Evolutionary conservation across 306 rosid species (phyloP), one percentile per base, ranked within the genome.

Genomic region (Gleditsia sinensis): DNA sequence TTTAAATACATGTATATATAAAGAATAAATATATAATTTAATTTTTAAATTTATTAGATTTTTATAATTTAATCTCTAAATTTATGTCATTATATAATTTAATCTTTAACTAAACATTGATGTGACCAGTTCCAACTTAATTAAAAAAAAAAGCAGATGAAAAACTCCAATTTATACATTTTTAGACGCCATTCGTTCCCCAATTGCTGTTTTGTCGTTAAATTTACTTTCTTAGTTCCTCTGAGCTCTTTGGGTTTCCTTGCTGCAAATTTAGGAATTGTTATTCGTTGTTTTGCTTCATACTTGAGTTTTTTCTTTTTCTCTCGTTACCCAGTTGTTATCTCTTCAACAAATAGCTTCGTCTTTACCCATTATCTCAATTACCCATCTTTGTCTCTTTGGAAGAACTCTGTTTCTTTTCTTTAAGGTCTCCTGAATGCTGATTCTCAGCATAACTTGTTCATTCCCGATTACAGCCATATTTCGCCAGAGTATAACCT

Each of bases 381-480:
- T 3, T 19, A 25, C 28, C 63, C 11, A 16, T 59, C 3, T 59
- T 3, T 9, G 28, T 63, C 39, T 64, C 62, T 59, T 49, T 4
- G 17, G 64, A 34, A 55, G 54, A 67, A 27, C 70, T 76, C 28
- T 75, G 3, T 76, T 88, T 78, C 85, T 82, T 91, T 80, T 72
- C 85, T 69, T 85, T 70, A 24, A 80, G 86, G 82, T 73, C 75
- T 83, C 87, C 64, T 68, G 25, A 66, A 39, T 63, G 27, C 69
- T 39, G 80, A 87, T 89, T 86, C 96, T 83, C 84, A 70, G 53
- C 78, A 72, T 86, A 62, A 79, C 84, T 76, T 55, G 33, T 40
- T 43, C 72, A 20, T 67, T 65, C 81, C 75, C 54, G n/a, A n/a
- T n/a, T n/a, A n/a, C n/a, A n/a, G n/a, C n/a, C n/a, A n/a, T n/a